Evolutionary conservation across 768 basidiomycete genomes (phyloP), one percentile per base, ranked within the genome.

Genomic region (Tubosaeta sp.): DNA sequence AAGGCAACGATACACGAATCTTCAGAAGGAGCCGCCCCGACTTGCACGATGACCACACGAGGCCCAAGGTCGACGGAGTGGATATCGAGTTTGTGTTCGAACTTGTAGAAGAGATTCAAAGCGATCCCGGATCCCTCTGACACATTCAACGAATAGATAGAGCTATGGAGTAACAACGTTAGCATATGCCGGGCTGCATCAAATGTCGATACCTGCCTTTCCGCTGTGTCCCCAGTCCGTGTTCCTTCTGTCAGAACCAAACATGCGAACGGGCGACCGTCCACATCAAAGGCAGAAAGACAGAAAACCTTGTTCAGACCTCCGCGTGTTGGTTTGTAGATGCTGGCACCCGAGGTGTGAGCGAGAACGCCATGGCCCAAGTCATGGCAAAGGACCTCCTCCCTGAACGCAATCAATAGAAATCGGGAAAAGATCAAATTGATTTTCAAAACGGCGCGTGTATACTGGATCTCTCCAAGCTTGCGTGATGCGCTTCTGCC

Each of bases 321-420:
- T 7, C 41, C 14, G 3, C 22, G 16, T 26, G 38, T 26, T 14
- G 48, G 17, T 47, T 44, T 44, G 26, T 59, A 48, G 29, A 59
- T 47, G 22, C 41, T 50, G 14, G 52, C 58, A 10, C 44, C 52
- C n/a, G 48, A 50, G 41, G 55, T 55, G 39, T 48, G 32, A 22
- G 47, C 48, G 16, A 19, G 12, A 11, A 10, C 33, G 13, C 12
- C 37, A 22, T 49, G 33, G 35, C 26, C 46, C 39, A 59, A 34
- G 35, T 59, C 52, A 42, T 62, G 50, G 13, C 60, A 61, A 19
- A 48, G 57, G 6, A 61, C 43, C 48, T 62, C 52, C 14, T 55
- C 49, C 22, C 4, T 46, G 35, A 62, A 27, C 12, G 57, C 57
- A 31, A 59, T 6, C 19, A 61, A 19, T 10, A 62, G 37, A 38